Base-by-base conservation (phyloP, 371 early-diverging fungal genomes). In the Parasitella parasitica region DNA sequence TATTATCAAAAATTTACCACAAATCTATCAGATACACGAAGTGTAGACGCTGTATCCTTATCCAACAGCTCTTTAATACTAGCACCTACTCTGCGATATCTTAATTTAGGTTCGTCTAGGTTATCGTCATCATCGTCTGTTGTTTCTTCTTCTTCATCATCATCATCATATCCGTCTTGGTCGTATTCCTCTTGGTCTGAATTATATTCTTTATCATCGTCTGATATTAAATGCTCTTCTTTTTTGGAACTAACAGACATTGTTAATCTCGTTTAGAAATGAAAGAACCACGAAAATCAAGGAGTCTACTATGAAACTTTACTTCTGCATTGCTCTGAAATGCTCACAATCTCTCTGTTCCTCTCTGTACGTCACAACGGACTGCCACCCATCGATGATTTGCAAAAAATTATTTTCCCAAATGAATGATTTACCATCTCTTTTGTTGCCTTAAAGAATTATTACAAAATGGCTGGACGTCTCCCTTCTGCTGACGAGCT, bases 81-180 rank as follows among this genome's bases (percentile, higher is more conserved):
- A 2, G 88, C 88, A 15, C 87, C 89, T 34, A 96, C 84, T 51
- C 95, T 85, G 58, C 92, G 86, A 71, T 96, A 97, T 56, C 94
- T 89, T 41, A 97, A 81, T 61, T 89, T 90, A 3, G 97, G 97
- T 64, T 96, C 96, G 52, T 91, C 93, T 28, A 88, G 86, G 13
- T 85, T 80, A 24, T 88, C 86, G n/a, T 82, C 32, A 32, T 32
- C 32, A 32, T 32, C 32, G 1, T 83, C 85, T 6, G 72, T 75
- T n/a, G 73, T 74, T 4, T 80, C 79, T 8, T 73, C 76, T 9
- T 73, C 78, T 1, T 72, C 68, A 1, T 81, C 83, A 0, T 81
- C 79, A 5, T 64, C 70, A 2, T 80, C 73, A 0, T 79, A 73
- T 2, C 81, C 73, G 2, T 76, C 73, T 16, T 57, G 39, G 4